Percentiles rank a stretch among this genome's conserved stretches.
Evolutionary conservation across 2,329 filamentous ascomycete genomes (phyloP).

Genomic region (Berkeleyomyces rouxiae): DNA sequence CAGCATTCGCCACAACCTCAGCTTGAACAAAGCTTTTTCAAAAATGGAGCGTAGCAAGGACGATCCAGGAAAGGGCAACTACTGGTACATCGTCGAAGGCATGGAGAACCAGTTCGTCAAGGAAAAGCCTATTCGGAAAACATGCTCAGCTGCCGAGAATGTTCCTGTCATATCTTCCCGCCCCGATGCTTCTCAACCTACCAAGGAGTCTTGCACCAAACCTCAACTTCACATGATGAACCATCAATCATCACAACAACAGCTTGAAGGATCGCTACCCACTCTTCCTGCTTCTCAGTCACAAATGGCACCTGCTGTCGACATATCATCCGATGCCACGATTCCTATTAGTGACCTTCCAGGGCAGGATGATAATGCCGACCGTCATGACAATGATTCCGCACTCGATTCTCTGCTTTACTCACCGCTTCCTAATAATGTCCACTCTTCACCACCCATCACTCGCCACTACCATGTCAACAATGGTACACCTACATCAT

Average conservation of each 20-base stretch:
- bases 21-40: conserved; percentile 88
- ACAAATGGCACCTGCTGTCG: conserved; percentile 27
- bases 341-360: conserved; percentile 53
- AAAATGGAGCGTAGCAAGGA: conserved; percentile 94
- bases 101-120: conserved; percentile 82
- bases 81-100: conserved; percentile 86
- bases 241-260: conserved; percentile 4
- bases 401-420: conserved; percentile 36
- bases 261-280: conserved; percentile 19
- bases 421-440: conserved; percentile 51
- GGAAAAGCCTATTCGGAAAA: conserved; percentile 56
- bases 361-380: conserved; percentile 32
- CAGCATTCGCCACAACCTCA: conserved; percentile 95
- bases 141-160: conserved; percentile 38
- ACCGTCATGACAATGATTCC: conserved; percentile 27
- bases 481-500: conserved; percentile 59
- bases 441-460: conserved; percentile 85
- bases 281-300: conserved; percentile 25
- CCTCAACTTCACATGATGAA: conserved; percentile 16
- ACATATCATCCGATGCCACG: conserved; percentile 63
- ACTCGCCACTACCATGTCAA: conserved; percentile 40
- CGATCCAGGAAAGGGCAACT: conserved; percentile 92
- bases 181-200: conserved; percentile 23
- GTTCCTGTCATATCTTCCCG: conserved; percentile 40
- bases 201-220: conserved; percentile 24